Conservation (phyloP, 179 eudicot species). For the Camellia oleifera region DNA sequence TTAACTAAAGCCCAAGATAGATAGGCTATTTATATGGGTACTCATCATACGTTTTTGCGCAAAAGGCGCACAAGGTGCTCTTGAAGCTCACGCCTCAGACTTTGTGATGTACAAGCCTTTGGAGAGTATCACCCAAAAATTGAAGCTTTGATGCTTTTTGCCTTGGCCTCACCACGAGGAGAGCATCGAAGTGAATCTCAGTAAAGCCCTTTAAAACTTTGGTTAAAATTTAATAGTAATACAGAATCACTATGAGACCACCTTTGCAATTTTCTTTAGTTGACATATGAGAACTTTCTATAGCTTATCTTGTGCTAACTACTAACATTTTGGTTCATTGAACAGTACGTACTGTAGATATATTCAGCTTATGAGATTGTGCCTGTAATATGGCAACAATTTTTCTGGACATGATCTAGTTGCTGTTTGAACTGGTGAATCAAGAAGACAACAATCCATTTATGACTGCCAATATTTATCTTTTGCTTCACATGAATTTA, state of each 20-base stretch:
- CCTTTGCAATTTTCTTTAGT: slow-evolving; percentile 7
- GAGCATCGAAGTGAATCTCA: too few species aligned
- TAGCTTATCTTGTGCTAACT: background rate
- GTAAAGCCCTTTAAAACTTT: too few species aligned
- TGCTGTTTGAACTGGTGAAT: background rate
- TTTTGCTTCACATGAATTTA: background rate
- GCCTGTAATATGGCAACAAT: background rate
- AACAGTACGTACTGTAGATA: background rate
- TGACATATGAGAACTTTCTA: background rate
- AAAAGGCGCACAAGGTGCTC: too few species aligned
- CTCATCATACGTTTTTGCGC: too few species aligned
- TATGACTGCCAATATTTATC: background rate
- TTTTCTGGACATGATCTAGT: background rate
- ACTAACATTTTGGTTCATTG: background rate
- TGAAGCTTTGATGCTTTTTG: too few species aligned
- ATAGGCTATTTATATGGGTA: too few species aligned
- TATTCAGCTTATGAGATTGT: background rate
- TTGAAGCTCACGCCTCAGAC: too few species aligned
- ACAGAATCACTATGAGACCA: background rate
- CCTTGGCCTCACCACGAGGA: too few species aligned
- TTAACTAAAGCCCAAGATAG: too few species aligned
- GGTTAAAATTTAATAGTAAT: background rate
- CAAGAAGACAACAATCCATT: background rate
- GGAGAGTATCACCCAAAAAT: too few species aligned
- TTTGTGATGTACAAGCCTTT: too few species aligned